A percentile compares a stretch with the other conserved stretches of the same genome.
Conservation (phyloP, 2,329 filamentous ascomycete species). For the Phaeosphaeria sp. region DNA sequence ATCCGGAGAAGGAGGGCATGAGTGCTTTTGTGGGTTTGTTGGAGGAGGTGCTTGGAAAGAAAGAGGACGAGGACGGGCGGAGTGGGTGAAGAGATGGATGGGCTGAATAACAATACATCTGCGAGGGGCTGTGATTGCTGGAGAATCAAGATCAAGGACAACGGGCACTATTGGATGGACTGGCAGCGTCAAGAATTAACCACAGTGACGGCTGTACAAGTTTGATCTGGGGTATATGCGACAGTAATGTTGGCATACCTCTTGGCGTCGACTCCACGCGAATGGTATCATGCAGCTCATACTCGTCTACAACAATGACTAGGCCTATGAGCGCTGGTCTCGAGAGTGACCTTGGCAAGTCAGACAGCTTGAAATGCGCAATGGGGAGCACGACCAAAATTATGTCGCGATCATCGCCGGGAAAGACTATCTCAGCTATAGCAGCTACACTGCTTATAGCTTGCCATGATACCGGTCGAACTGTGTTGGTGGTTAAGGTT, state of each 20-base stretch:
- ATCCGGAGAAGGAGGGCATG: slow-evolving; percentile 48
- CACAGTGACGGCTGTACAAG: no score
- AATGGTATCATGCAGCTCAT: background rate
- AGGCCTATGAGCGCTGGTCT: background rate
- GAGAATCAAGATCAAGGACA: no score
- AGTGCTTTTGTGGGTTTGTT: slow-evolving; percentile 47
- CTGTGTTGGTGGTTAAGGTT: background rate
- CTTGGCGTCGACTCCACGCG: background rate
- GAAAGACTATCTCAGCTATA: slow-evolving; percentile 3
- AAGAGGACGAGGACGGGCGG: background rate
- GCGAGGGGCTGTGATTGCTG: no score
- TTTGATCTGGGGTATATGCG: no score
- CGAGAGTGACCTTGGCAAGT: background rate
- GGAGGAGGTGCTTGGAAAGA: slow-evolving; percentile 29
- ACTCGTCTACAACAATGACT: background rate
- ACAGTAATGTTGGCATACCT: no score
- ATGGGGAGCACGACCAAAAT: slow-evolving; percentile 4
- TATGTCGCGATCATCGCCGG: slow-evolving; percentile 5
- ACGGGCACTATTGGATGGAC: no score
- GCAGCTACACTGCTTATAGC: background rate
- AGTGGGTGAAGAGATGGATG: no score
- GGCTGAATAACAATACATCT: no score
- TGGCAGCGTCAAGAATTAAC: no score
- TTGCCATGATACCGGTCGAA: background rate
- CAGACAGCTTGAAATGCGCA: slow-evolving; percentile 1